A percentile compares a stretch with the other conserved stretches of the same genome.
These are phyloP conservation scores for Helicocarpus griseus DNA, from an alignment of 2,329 filamentous ascomycete genomes.

Conservation along the genomic window DNA sequence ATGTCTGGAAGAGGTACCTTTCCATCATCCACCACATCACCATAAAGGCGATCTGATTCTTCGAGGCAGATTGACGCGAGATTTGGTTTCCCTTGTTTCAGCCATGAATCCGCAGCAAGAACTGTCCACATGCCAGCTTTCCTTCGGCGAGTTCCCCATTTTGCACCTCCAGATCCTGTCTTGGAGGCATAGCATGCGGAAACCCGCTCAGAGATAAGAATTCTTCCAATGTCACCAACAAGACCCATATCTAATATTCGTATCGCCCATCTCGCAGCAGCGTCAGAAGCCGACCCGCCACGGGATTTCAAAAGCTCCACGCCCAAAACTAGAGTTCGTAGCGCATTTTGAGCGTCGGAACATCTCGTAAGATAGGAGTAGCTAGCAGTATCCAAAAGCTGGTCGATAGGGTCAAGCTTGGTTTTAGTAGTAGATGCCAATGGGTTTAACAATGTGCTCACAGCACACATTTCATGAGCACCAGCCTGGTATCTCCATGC, in stretches of 20 bases:
- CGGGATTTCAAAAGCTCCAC: conserved; percentile 75
- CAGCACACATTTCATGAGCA: conserved; percentile 86
- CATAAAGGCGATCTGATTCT: conserved; percentile 51
- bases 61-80: conserved; percentile 71
- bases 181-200: conserved; percentile 75
- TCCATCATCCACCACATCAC: conserved; percentile 31
- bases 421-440: conserved; percentile 63
- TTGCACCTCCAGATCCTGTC: conserved; percentile 53
- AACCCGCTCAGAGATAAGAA: conserved; percentile 75
- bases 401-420: conserved; percentile 70
- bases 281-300: conserved; percentile 70
- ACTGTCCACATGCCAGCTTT: conserved; percentile 89
- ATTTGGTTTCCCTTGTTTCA: conserved; percentile 62
- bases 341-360: conserved; percentile 65
- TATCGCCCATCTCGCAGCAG: conserved; percentile 76
- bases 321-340: conserved; percentile 65
- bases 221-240: conserved; percentile 64
- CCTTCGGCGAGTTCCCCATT: conserved; percentile 61
- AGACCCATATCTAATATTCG: conserved; percentile 70
- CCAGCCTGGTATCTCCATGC: conserved; percentile 94
- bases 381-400: conserved; percentile 78
- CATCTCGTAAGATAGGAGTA: conserved; percentile 91
- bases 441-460: conserved; percentile 71
- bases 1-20: conserved; percentile 43
- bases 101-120: conserved; percentile 75